Conservation (phyloP, 2,329 filamentous ascomycete species). For the Exophiala sp. region DNA sequence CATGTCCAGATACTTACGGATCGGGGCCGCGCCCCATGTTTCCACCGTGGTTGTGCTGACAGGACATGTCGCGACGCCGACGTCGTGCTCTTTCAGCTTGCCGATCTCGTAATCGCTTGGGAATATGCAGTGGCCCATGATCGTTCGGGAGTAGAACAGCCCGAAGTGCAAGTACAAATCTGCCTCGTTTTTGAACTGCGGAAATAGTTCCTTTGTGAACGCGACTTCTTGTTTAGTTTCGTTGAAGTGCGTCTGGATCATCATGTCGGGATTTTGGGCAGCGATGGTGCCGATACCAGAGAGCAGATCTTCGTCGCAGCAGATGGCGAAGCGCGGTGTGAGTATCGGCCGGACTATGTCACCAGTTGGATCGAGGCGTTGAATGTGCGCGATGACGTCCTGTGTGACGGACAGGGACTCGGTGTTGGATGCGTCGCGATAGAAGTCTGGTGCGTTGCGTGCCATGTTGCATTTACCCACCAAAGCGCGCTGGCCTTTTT, state of each 20-base stretch:
- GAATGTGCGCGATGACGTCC: conserved; percentile 39
- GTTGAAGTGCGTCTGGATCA: conserved; percentile 63
- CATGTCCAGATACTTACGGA: conserved; percentile 51
- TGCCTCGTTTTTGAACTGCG: conserved; percentile 52
- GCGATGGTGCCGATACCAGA: conserved; percentile 53
- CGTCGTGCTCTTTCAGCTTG: conserved; percentile 43
- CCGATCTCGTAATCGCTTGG: conserved; percentile 52
- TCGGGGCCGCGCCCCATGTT: conserved; percentile 57
- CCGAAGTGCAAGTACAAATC: conserved; percentile 57
- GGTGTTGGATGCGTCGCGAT: conserved; percentile 28
- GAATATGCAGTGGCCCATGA: conserved; percentile 62
- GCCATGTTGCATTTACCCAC: conserved; percentile 64
- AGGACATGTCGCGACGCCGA: conserved; percentile 59
- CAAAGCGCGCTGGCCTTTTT: conserved; percentile 56
- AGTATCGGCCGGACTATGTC: conserved; percentile 47
- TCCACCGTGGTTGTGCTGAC: conserved; percentile 59
- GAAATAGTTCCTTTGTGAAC: conserved; percentile 52
- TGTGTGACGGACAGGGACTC: conserved; percentile 24
- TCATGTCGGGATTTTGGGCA: conserved; percentile 42
- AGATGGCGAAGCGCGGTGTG: conserved; percentile 57
- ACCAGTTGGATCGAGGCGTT: conserved; percentile 41
- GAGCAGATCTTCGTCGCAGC: conserved; percentile 53
- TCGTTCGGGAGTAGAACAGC: conserved; percentile 51
- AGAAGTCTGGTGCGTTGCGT: conserved; percentile 41
- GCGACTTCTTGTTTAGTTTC: conserved; percentile 58